A percentile compares a stretch with the other conserved stretches of the same genome.
phyloP scores from a whole-genome alignment of 106 monocot genomes.

The Allium cepa region DNA sequence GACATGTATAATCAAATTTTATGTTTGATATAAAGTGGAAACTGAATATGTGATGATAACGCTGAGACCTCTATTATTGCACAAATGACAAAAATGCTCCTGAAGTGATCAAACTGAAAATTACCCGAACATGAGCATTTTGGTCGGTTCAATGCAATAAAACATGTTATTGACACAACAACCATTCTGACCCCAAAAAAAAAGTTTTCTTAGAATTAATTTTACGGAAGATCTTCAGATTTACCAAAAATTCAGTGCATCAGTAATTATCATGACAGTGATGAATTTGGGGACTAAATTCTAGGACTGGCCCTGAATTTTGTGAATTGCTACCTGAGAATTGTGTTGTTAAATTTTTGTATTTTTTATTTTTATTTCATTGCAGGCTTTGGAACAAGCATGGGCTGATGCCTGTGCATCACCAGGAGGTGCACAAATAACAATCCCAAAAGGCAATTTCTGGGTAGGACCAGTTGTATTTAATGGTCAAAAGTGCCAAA shows the following conservation, averaged over 20 bases:
- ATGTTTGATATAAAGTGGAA: background rate
- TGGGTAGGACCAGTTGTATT: background rate
- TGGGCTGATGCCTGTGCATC: conserved; percentile 3
- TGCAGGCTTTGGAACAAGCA: background rate
- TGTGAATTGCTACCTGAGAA: too few relatives aligned
- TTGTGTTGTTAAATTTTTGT: too few relatives aligned
- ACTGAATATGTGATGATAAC: background rate
- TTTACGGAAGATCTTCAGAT: background rate
- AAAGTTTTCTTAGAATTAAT: background rate
- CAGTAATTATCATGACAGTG: background rate
- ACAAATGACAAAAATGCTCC: background rate
- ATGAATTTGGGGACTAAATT: background rate
- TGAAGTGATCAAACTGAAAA: too few relatives aligned
- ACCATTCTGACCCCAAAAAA: background rate
- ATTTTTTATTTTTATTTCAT: background rate
- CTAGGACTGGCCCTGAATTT: too few relatives aligned
- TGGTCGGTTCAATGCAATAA: too few relatives aligned
- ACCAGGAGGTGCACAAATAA: background rate
- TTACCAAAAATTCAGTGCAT: too few relatives aligned
- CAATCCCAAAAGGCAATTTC: background rate
- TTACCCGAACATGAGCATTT: too few relatives aligned
- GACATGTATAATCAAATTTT: background rate
- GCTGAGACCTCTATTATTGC: background rate
- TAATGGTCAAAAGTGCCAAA: background rate
- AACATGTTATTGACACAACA: too few relatives aligned